Evolutionary conservation across 495 filamentous ascomycete genomes (phyloP), one percentile per base, ranked within the genome.

Genomic region (Usnea hakonensis): DNA sequence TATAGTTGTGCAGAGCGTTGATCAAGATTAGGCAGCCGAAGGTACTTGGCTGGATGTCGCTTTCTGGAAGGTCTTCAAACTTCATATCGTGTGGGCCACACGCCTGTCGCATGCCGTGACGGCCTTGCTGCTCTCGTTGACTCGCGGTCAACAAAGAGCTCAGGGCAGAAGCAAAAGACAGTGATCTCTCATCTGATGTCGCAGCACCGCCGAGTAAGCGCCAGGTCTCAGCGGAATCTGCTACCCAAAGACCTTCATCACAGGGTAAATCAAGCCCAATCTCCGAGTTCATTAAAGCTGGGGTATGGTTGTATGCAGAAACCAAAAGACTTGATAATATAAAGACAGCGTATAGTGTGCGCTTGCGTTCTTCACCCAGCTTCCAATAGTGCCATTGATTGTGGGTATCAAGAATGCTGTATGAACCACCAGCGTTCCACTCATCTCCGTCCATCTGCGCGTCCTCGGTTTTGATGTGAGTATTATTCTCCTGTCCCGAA

Each of bases 1-100:
- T 96, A 73, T 97, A 97, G 65, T 96, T 96, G 74, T 98, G 94
- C 32, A 98, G 77, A 2, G 94, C 93, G 72, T 96, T 95, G 70
- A 98, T 97, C 57, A 98, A 78, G 14, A 96, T 82, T 19, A 97
- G 77, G 74, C 94, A 97, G 26, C 94, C 94, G 68, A 96, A 96
- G 8, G 92, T 94, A 73, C 94, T 97, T 3, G 92, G 91, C 64
- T 85, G 86, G 60, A 95, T 76, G 55, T 91, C 83, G 59, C 80
- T 84, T 68, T 81, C 81, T 26, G 82, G 76, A 3, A 85, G 70
- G 41, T 83, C 79, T 54, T 77, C 74, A 21, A 74, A 40, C 53
- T 78, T 74, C 35, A 71, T 58, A 7, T 71, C 70, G 16, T 76
- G 73, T 43, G 78, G 76, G 57, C 77, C 73, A 71, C 74, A 77